A percentile compares a stretch with the other conserved stretches of the same genome.
phyloP scores from a whole-genome alignment of 176 grass and related monocot species.

The Puya raimondii region DNA sequence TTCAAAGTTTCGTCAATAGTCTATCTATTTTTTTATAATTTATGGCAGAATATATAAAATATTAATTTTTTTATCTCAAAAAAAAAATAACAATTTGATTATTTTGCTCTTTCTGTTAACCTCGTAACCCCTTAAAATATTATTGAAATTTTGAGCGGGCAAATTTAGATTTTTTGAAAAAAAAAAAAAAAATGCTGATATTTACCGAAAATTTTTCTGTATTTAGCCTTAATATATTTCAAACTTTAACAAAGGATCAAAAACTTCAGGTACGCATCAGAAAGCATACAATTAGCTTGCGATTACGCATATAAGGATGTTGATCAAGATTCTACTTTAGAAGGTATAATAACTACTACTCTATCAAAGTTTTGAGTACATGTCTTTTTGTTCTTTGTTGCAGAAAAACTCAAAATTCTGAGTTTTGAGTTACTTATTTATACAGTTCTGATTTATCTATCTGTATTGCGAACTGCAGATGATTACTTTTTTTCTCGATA shows the following conservation, averaged over 20 bases:
- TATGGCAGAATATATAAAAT: too few species aligned
- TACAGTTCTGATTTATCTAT: too few species aligned
- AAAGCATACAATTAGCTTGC: slow-evolving; percentile 37
- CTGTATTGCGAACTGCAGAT: slow-evolving; percentile 21
- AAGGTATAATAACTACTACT: slow-evolving; percentile 20
- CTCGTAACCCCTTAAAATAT: too few species aligned
- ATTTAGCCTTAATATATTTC: too few species aligned
- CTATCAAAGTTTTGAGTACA: not conserved
- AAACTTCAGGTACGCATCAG: slow-evolving; percentile 36
- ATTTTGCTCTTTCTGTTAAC: too few species aligned
- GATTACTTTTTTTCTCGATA: slow-evolving; percentile 43
- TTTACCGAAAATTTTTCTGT: too few species aligned
- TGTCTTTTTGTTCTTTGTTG: not conserved
- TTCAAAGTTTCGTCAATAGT: not conserved
- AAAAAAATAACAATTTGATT: too few species aligned
- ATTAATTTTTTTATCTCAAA: too few species aligned
- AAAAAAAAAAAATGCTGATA: too few species aligned
- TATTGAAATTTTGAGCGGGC: too few species aligned
- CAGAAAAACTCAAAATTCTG: too few species aligned
- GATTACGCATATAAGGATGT: slow-evolving; percentile 37
- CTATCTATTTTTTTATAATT: not conserved
- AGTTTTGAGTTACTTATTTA: not conserved
- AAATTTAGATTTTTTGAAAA: too few species aligned
- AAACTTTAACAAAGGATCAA: not conserved
- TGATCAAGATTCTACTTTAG: slow-evolving; percentile 31